Base-by-base conservation (phyloP, 192 early-diverging fungal species). In the Backusella mclennaniae region DNA sequence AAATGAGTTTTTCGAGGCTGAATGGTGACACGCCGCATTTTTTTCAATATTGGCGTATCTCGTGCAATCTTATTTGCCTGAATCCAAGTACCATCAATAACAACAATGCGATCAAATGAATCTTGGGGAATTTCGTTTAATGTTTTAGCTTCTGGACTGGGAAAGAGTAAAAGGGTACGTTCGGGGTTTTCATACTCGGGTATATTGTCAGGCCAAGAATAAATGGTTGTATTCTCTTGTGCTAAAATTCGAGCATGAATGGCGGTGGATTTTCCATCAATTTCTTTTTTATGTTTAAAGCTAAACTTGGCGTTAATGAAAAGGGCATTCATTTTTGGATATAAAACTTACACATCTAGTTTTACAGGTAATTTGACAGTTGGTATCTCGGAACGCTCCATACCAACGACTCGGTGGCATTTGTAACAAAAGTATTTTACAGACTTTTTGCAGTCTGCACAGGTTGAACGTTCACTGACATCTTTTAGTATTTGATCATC, bases 31-130 rank as follows among this genome's bases (percentile, higher is more conserved):
- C 89, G 82, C 39, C 77, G 86, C 69, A 91, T 73, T 4, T 73
- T 75, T 35, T 74, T 67, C n/a, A 92, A 77, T 71, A 77, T 74
- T 1, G 82, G 77, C 42, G 80, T 84, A 82, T 85, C 80, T 42
- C 82, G 85, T 79, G 79, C 81, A 82, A 91, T 93, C 35, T 77
- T 83, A 67, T 83, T 89, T 7, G 95, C 95, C 74, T 99, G 96
- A 19, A 86, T 84, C 97, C 97, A 99, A n/a, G 96, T 99, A 12
- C 97, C 97, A 79, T 99, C 96, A 59, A 99, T 90, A 5, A 99
- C 96, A 69, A 97, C 80, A 6, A 96, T 78, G 56, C 85, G 86
- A 78, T 95, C 93, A 78, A 96, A 94, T 1, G 87, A 84, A 1
- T 68, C 77, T 8, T 84, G 83, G 26, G 93, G 89, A 66, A 97